Conservation (phyloP, 257 asterid genomes). For the Verbena officinalis region DNA sequence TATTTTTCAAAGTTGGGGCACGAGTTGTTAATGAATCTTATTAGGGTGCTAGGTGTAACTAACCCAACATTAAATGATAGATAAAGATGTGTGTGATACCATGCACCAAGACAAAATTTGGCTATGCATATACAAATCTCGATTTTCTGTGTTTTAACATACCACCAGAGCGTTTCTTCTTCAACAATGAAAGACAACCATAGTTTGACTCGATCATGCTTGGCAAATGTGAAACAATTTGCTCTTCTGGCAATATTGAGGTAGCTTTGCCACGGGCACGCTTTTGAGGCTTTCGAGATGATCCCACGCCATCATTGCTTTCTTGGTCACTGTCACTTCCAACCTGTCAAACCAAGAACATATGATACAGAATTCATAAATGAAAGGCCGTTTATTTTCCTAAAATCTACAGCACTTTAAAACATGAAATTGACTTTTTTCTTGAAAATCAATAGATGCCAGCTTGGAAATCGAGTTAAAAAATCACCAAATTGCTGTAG, state of each 20-base stretch:
- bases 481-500: constrained; percentile 85
- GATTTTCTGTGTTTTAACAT: constrained; percentile 34
- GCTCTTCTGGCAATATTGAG: constrained; percentile 55
- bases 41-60: too few species aligned
- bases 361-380: constrained; percentile 23
- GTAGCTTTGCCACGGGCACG: constrained; percentile 68
- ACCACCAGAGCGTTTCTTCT: constrained; percentile 94
- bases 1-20: too few species aligned
- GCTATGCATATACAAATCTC: constrained; percentile 10
- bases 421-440: constrained; percentile 21
- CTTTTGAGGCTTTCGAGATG: constrained; percentile 76
- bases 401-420: constrained; percentile 6
- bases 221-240: constrained; percentile 48
- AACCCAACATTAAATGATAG: constrained; percentile 16
- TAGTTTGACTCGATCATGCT: constrained; percentile 45
- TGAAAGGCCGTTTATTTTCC: constrained; percentile 25
- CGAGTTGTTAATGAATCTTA: too few species aligned
- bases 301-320: constrained; percentile 81
- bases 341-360: constrained; percentile 55
- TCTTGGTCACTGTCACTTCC: constrained; percentile 90
- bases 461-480: constrained; percentile 21
- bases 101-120: constrained; percentile 11
- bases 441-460: neutral
- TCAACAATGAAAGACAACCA: constrained; percentile 61
- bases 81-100: neutral